A percentile compares a stretch with the other conserved stretches of the same genome.
Conservation (phyloP, 2,329 filamentous ascomycete genomes). For the Aureobasidium musti region DNA sequence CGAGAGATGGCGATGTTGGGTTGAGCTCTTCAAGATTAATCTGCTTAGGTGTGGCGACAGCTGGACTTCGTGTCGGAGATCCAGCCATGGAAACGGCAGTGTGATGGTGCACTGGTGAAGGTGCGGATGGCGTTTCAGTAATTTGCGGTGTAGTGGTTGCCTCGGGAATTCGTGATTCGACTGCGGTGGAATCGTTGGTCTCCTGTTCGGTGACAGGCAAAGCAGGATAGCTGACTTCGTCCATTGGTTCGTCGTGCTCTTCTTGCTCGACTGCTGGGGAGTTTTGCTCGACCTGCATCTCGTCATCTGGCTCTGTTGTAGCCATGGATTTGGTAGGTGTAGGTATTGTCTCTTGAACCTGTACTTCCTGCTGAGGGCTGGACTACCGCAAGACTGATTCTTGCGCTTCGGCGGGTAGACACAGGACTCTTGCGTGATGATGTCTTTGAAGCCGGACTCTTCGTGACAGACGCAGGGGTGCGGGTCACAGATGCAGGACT, state of each 20-base stretch:
- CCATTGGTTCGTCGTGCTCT: slow-evolving; percentile 8
- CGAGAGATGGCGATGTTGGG: slow-evolving; percentile 35
- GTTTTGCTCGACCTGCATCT: slow-evolving; percentile 6
- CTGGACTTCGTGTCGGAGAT: slow-evolving; percentile 12
- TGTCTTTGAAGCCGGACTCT: not conserved
- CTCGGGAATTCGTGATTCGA: not conserved
- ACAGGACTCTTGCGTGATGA: slow-evolving; percentile 25
- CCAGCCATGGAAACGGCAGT: slow-evolving; percentile 12
- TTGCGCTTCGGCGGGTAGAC: slow-evolving; percentile 11
- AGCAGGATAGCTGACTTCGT: slow-evolving; percentile 24
- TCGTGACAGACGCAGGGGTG: not conserved
- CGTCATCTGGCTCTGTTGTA: not conserved
- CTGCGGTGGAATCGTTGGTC: not conserved
- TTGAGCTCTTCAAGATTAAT: slow-evolving; percentile 32
- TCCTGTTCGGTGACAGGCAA: slow-evolving; percentile 2
- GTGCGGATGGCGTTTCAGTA: not conserved
- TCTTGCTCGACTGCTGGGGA: not conserved
- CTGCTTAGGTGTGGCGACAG: slow-evolving; percentile 21
- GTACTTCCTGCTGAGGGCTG: not conserved
- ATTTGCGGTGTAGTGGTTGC: slow-evolving; percentile 22
- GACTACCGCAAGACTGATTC: slow-evolving; percentile 12
- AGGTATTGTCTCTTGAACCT: not conserved
- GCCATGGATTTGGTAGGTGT: not conserved
- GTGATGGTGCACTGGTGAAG: slow-evolving; percentile 7
- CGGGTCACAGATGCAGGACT: not conserved